Percentiles rank a stretch among this genome's conserved stretches.
Evolutionary conservation across 2,329 filamentous ascomycete species (phyloP).

Genomic region (Nemania serpens): DNA sequence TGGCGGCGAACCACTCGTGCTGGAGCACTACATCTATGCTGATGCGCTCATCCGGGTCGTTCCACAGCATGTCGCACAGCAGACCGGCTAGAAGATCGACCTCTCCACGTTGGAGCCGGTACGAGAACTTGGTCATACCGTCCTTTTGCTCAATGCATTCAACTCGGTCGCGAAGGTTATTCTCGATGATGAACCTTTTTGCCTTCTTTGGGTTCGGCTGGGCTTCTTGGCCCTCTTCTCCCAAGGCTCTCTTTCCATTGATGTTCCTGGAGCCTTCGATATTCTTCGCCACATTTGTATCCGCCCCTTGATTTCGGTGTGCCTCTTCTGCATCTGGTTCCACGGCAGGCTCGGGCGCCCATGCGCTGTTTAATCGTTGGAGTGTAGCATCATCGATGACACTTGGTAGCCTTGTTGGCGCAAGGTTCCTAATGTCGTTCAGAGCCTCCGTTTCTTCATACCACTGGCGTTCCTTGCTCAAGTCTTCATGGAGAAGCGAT

Average conservation of each 20-base stretch:
- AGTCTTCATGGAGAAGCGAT: conserved; percentile 19
- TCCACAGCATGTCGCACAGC: conserved; percentile 20
- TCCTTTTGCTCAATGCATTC: conserved; percentile 9
- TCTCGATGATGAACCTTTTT: conserved; percentile 3
- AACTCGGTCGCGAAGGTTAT: conserved; percentile 9
- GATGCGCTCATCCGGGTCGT: conserved; percentile 17
- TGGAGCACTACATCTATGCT: conserved; percentile 13
- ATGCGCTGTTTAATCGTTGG: conserved; percentile 7
- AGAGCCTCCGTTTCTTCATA: conserved; percentile 7
- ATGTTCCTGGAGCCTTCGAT: neutral
- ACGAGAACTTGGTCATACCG: conserved; percentile 10
- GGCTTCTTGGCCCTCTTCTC: neutral
- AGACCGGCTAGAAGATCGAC: conserved; percentile 12
- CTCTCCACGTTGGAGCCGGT: conserved; percentile 14
- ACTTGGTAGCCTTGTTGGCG: neutral
- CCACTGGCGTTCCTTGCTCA: conserved; percentile 18
- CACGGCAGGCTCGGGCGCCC: neutral
- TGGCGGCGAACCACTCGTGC: conserved; percentile 17
- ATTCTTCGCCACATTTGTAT: neutral
- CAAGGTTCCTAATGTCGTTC: neutral
- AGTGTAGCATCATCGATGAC: conserved; percentile 1
- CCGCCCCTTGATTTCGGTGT: neutral
- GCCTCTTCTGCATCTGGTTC: neutral
- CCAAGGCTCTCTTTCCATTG: conserved; percentile 2
- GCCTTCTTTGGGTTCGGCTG: neutral